These are phyloP conservation scores for Apiotrichum gamsii DNA, from an alignment of 1,284 basidiomycete genomes.

Conservation along the genomic window DNA sequence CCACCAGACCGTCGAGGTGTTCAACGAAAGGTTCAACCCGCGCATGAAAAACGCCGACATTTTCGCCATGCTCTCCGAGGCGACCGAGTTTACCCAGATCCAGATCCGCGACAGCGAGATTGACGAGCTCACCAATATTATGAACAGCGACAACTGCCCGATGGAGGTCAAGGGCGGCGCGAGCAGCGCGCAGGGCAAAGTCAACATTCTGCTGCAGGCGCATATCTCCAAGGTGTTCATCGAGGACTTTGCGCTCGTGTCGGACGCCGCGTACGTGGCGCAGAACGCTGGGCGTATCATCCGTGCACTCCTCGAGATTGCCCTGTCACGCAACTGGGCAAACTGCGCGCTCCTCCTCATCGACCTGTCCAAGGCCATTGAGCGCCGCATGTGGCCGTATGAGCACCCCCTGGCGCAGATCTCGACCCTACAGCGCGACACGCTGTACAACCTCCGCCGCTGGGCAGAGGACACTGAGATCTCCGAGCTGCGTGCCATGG, in stretches of 20 bases:
- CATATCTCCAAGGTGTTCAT: constrained; percentile 74
- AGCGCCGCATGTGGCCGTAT: constrained; percentile 91
- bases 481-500: constrained; percentile 67
- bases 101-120: constrained; percentile 86
- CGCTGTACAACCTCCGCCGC: constrained; percentile 69
- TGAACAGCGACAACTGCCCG: constrained; percentile 63
- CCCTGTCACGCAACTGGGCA: constrained; percentile 86
- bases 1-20: constrained; percentile 78
- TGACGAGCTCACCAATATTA: constrained; percentile 70
- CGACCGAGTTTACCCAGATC: constrained; percentile 96
- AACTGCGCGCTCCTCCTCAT: constrained; percentile 72
- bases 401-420: constrained; percentile 86
- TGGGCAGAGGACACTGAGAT: constrained; percentile 82
- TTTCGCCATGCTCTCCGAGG: constrained; percentile 76
- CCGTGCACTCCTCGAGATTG: constrained; percentile 88
- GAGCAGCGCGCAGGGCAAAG: constrained; percentile 78
- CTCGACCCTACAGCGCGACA: constrained; percentile 63
- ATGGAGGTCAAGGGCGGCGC: constrained; percentile 64
- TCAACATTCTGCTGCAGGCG: constrained; percentile 91
- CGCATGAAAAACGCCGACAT: constrained; percentile 93
- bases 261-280: constrained; percentile 87
- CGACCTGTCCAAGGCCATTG: constrained; percentile 87
- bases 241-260: constrained; percentile 95
- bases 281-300: constrained; percentile 92
- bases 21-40: constrained; percentile 73